These are phyloP conservation scores for Serendipita sp. DNA, from an alignment of 768 basidiomycete genomes.

Conservation along the genomic window DNA sequence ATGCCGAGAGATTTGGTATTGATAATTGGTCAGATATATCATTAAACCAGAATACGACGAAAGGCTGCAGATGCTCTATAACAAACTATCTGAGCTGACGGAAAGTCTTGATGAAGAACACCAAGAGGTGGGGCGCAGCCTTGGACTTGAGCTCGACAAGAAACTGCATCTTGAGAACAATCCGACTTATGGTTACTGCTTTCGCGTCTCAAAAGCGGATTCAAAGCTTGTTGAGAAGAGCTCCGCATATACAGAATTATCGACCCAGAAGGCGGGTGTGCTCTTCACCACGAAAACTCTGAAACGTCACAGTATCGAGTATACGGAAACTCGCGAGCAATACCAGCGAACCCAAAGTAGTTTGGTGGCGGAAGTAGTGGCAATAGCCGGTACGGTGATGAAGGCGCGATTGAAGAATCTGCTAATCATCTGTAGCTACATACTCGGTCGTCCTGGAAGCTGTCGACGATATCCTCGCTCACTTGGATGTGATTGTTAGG, in stretches of 20 bases:
- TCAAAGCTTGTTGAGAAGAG: slow-evolving; percentile 48
- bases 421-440: slow-evolving; percentile 44
- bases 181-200: slow-evolving; percentile 77
- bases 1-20: background rate
- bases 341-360: slow-evolving; percentile 66
- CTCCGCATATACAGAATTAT: slow-evolving; percentile 66
- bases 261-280: slow-evolving; percentile 70
- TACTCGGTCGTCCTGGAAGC: slow-evolving; percentile 80
- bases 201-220: slow-evolving; percentile 92
- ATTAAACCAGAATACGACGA: slow-evolving; percentile 88
- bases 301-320: slow-evolving; percentile 56
- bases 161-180: slow-evolving; percentile 93
- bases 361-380: slow-evolving; percentile 84
- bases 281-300: slow-evolving; percentile 74
- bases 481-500: slow-evolving; percentile 87
- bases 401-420: background rate
- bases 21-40: slow-evolving; percentile 39
- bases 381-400: slow-evolving; percentile 55
- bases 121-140: slow-evolving; percentile 43
- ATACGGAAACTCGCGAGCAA: slow-evolving; percentile 43
- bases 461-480: slow-evolving; percentile 70
- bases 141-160: slow-evolving; percentile 77
- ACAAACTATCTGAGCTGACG: slow-evolving; percentile 42
- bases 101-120: slow-evolving; percentile 80
- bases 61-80: slow-evolving; percentile 49